Evolutionary conservation across 495 filamentous ascomycete species (phyloP), one percentile per base, ranked within the genome.

Genomic region (Sporormia fimetaria): DNA sequence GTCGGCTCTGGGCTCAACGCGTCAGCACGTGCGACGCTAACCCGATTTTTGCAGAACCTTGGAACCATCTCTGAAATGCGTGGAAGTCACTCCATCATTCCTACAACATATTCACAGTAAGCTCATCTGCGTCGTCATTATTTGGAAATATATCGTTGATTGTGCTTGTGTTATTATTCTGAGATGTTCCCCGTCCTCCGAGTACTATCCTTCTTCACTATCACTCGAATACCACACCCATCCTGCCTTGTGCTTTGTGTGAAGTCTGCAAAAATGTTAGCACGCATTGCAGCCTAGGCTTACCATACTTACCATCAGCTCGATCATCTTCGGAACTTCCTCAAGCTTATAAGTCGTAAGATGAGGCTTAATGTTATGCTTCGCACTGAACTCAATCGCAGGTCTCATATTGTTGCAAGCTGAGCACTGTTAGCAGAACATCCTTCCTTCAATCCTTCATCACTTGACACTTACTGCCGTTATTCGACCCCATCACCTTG

Each of bases 271-370:
- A 16, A 9, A 9, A 38, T n/a, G 3, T 4, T 26, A 16, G 24
- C 17, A 9, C 12, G n/a, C 4, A 11, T 36, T 6, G 21, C 3
- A 24, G 24, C n/a, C n/a, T 26, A 23, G 21, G 6, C 25, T 18
- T 25, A 14, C 39, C 12, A 14, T 34, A 44, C 48, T 51, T 39
- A 47, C 48, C 54, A 58, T 58, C 33, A 55, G 18, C 16, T 56
- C 52, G 24, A 58, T 39, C 55, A 56, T 58, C 41, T 53, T 47
- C 25, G 49, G 49, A 21, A 58, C 30, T 5, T 56, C 49, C 21
- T 56, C 55, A 14, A 56, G 23, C 42, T 50, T 42, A 23, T 52
- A 55, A 8, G 37, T 41, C 16, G 47, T 55, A 30, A 57, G 26
- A 35, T 51, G 50, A 15, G 55, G 47, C 39, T 45, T 49, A 22